Base-by-base conservation (phyloP, 768 basidiomycete species). In the Serendipita sp. region DNA sequence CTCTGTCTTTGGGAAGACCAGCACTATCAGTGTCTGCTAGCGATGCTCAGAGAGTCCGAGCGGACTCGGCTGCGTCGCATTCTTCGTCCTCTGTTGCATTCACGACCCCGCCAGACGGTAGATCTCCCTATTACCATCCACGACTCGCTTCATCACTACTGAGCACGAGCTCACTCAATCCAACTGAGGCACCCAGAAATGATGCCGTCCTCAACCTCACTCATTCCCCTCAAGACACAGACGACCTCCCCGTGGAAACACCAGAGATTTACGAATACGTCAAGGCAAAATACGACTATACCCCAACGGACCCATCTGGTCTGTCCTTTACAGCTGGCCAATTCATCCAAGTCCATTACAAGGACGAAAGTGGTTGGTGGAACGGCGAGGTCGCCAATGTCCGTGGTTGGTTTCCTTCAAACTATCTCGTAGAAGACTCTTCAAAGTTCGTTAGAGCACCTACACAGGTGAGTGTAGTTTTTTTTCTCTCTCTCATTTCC, bases 331-430 rank as follows among this genome's bases (percentile, higher is more conserved):
- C 82, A 46, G 87, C 90, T 0, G 94, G 95, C 2, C 88, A 97
- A 71, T 80, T 94, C 63, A 92, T 98, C 64, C 86, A 86, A 66
- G 91, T 97, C n/a, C 77, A 88, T 55, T 91, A 91, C 70, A 81
- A 85, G 67, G 91, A 97, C 75, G 66, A 78, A 2, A 89, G 86
- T 69, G 96, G 96, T 0, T 98, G 96, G 96, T 98, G 95, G 95
- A 94, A 99, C 71, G 96, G 96, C 8, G 92, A 98, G 74, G 63
- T 63, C 16, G 62, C 62, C 34, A 27, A 46, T 23, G 76, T 85
- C 66, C 77, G 94, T 69, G 96, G 96, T 11, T 99, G 96, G 96
- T 98, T 98, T 74, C 96, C 96, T 18, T 93, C 91, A 70, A 99
- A 98, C 74, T 98, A 96, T 66, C 16, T 36, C 16, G 23, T 27